A percentile compares a stretch with the other conserved stretches of the same genome.
phyloP scores from a whole-genome alignment of 257 asterid species.

The Linderniella brevidens region DNA sequence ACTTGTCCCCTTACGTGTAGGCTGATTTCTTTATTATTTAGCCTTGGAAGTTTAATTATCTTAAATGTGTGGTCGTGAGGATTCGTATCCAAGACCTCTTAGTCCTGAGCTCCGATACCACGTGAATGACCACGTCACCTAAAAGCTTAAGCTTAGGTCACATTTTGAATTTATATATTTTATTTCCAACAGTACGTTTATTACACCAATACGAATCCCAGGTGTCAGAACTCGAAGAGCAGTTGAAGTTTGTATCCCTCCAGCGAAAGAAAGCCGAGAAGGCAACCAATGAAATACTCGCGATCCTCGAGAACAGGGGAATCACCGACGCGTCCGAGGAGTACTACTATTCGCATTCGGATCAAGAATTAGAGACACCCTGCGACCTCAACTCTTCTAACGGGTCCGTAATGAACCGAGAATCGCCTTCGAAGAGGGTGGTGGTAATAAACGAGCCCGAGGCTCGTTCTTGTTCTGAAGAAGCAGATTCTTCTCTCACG shows the following conservation, averaged over 20 bases:
- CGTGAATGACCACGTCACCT: no score
- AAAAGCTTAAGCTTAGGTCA: no score
- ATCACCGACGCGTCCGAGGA: conserved; percentile 56
- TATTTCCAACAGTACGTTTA: no score
- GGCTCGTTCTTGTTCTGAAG: conserved; percentile 63
- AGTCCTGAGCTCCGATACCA: no score
- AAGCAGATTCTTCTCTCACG: conserved; percentile 51
- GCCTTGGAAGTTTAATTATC: no score
- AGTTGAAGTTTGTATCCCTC: no score
- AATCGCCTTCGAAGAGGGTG: conserved; percentile 19
- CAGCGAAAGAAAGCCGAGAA: conserved; percentile 93
- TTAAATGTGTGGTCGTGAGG: no score
- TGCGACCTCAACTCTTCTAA: conserved; percentile 19
- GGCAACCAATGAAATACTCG: conserved; percentile 74
- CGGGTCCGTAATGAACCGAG: conserved; percentile 17
- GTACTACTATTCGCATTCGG: conserved; percentile 64
- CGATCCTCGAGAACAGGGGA: conserved; percentile 54
- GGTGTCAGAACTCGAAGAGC: conserved; percentile 80
- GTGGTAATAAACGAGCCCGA: conserved; percentile 31
- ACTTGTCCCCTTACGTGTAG: no score
- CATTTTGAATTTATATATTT: no score
- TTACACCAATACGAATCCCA: conserved; percentile 9
- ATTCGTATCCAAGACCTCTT: no score
- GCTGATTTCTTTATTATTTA: no score
- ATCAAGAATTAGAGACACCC: conserved; percentile 27